Evolutionary conservation across 129 eudicot genomes (phyloP), one percentile per base, ranked within the genome.

Genomic region (Cynara cardunculus): DNA sequence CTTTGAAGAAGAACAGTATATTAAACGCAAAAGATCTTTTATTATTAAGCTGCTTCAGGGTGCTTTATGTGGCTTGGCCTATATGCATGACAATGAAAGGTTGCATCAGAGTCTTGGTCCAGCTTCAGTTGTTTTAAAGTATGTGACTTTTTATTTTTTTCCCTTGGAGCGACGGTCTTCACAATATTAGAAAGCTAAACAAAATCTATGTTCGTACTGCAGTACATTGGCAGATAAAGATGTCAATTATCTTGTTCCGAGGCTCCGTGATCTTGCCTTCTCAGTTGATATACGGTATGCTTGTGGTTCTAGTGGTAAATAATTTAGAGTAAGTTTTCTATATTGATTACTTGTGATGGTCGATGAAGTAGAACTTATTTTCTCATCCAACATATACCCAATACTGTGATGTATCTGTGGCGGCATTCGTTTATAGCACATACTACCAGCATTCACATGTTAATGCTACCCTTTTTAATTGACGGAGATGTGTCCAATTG

Each of bases 41-140:
- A 74, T 95, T n/a, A 71, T 84, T 41, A 95, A 87, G 83, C 84
- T 92, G 81, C 94, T 95, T 81, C 93, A 92, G 24, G 97, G 94
- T 81, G 85, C 87, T 44, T 78, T 93, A 26, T 34, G 89, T 66
- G 99, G 97, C 70, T 89, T 95, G 70, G 94, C 91, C 12, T 92
- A 86, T 88, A 92, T 95, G 99, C 99, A 95, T 87, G 93, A 88
- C 81, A 87, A 84, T 73, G 94, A 95, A 82, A 87, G 91, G 74
- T 74, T 92, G 81, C 99, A 95, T 78, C 99, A 95, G 80, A 95
- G 99, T 84, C 89, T 95, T 76, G 99, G 99, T 73, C 99, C 99
- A 32, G 87, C 97, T 78, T 95, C 99, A 22, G 92, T 95, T 82
- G 88, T 87, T 82, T 90, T 95, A 74, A 95, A 95, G 99, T 95